Evolutionary conservation across 2,329 filamentous ascomycete species (phyloP).

Genomic region (Nannizzia gypsea): DNA sequence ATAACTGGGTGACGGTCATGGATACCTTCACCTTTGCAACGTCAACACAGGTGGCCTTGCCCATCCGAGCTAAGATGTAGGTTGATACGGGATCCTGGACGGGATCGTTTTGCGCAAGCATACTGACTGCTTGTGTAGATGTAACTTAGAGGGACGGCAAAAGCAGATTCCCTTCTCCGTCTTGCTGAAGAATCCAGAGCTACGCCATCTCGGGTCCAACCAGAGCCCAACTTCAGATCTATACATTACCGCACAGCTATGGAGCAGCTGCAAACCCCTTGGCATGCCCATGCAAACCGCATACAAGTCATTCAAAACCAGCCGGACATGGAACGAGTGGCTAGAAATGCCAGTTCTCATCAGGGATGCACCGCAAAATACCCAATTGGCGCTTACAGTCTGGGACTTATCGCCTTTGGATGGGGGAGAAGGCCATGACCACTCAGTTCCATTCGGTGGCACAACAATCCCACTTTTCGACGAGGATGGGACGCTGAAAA

Average conservation of each 20-base stretch:
- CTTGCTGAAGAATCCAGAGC: slow-evolving; percentile 62
- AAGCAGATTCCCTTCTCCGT: slow-evolving; percentile 63
- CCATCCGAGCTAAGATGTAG: slow-evolving; percentile 53
- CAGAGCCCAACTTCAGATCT: slow-evolving; percentile 74
- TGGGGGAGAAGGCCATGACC: slow-evolving; percentile 55
- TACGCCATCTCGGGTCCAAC: slow-evolving; percentile 80
- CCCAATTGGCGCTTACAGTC: slow-evolving; percentile 79
- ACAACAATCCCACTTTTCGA: slow-evolving; percentile 91
- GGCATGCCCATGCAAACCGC: slow-evolving; percentile 85
- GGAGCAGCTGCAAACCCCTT: slow-evolving; percentile 89
- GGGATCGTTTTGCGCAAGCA: slow-evolving; percentile 1
- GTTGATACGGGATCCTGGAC: slow-evolving; percentile 18
- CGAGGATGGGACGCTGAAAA: slow-evolving; percentile 77
- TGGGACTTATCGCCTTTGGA: slow-evolving; percentile 87
- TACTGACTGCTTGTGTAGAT: slow-evolving; percentile 35
- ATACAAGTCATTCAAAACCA: slow-evolving; percentile 77
- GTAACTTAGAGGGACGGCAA: slow-evolving; percentile 67
- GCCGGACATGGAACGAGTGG: slow-evolving; percentile 83
- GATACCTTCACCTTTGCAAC: slow-evolving; percentile 93
- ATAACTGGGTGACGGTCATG: slow-evolving; percentile 24
- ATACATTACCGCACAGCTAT: slow-evolving; percentile 84
- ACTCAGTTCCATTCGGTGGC: slow-evolving; percentile 84
- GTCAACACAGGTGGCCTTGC: slow-evolving; percentile 69
- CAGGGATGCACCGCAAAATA: slow-evolving; percentile 65
- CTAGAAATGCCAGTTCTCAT: slow-evolving; percentile 76